Evolutionary conservation across 169 alveolate species (phyloP), one percentile per base, ranked within the genome.

Genomic region (Plasmodium fragile): DNA sequence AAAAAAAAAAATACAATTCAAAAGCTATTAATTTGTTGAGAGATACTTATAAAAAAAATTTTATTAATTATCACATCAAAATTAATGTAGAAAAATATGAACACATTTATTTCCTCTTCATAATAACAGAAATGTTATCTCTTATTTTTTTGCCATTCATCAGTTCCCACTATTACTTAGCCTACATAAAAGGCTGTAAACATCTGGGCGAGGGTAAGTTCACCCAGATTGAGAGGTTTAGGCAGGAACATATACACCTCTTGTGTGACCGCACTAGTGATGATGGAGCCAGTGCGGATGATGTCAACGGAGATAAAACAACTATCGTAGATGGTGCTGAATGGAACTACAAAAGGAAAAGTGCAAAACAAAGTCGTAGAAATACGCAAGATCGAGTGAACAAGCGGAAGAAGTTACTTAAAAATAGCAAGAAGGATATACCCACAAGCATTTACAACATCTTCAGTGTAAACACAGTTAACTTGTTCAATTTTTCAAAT

Each of bases 61-160:
- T 55, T 39, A 78, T 79, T 28, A 89, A 59, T 78, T 79, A 77
- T 43, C 70, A 89, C 49, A 78, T 59, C 53, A 89, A 89, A 79
- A 89, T 89, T 28, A 89, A 89, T 77, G 81, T 89, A 41, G 94
- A 89, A 89, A 89, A 89, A 41, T 89, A 89, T 89, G 94, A 89
- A 45, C 94, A 89, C 81, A 78, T 89, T 25, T 78, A 41, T 41
- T 89, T 89, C 71, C 59, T 89, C 18, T 89, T 89, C 81, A 10
- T 55, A 72, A 89, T 89, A 41, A 89, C 94, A 18, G 94, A 89
- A 89, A 79, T 79, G 81, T 78, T 89, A 22, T 89, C 89, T 25
- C 13, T 78, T 11, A 43, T 89, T 36, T 34, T 89, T 7, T 55
- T 89, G 65, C 94, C 94, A 4, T 89, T 78, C 71, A 59, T 87